Conservation (phyloP, 2,329 filamentous ascomycete species). For the Fusarium scirpi region DNA sequence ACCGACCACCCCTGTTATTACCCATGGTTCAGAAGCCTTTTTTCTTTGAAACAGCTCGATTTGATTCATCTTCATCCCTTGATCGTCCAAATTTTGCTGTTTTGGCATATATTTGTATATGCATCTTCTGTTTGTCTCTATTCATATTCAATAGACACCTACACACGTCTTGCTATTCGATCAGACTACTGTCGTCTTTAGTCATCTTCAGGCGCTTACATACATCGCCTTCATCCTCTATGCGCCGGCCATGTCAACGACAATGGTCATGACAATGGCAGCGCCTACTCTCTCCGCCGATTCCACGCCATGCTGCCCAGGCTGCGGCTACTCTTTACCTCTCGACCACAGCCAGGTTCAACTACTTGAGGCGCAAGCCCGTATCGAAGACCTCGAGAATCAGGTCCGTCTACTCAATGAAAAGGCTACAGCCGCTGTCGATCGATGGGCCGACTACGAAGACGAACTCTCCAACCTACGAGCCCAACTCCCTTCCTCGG, state of each 20-base stretch:
- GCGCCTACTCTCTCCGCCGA: constrained; percentile 42
- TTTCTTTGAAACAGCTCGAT: constrained; percentile 27
- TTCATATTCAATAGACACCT: background rate
- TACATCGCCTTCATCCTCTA: constrained; percentile 3
- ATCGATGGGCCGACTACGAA: constrained; percentile 82
- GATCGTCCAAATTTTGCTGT: background rate
- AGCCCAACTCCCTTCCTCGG: constrained; percentile 49
- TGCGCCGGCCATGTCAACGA: constrained; percentile 42
- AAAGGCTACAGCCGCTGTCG: constrained; percentile 73
- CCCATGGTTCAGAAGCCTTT: constrained; percentile 21
- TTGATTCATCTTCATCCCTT: constrained; percentile 21
- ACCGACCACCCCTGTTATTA: constrained; percentile 24
- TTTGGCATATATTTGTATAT: background rate
- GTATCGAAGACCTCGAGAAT: constrained; percentile 76
- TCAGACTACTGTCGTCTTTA: background rate
- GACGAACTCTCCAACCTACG: constrained; percentile 76
- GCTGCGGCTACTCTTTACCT: constrained; percentile 61
- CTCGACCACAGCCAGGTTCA: constrained; percentile 55
- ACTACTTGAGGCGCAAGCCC: constrained; percentile 66
- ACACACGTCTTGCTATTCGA: background rate
- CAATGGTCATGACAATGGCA: constrained; percentile 54
- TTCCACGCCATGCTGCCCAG: constrained; percentile 59
- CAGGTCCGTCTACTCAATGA: constrained; percentile 78
- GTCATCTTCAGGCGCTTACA: constrained; percentile 4
- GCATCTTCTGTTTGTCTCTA: background rate